These are phyloP conservation scores for Suillus discolor DNA, from an alignment of 768 basidiomycete genomes.

Conservation along the genomic window DNA sequence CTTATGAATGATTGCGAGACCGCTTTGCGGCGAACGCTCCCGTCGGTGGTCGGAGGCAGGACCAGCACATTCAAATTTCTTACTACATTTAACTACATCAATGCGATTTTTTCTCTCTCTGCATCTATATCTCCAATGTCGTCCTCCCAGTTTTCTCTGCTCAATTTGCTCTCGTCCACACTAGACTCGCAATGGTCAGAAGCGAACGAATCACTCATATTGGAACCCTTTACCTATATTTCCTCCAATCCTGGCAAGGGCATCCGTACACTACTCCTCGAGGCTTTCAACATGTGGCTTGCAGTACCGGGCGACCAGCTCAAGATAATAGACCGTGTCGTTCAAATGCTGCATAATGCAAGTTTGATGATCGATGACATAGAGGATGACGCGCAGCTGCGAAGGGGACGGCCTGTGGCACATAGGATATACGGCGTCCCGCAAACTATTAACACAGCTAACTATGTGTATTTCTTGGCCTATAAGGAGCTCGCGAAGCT, in stretches of 20 bases:
- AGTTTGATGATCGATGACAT: conserved; percentile 96
- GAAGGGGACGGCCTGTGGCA: conserved; percentile 83
- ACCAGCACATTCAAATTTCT: background rate
- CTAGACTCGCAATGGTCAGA: conserved; percentile 35
- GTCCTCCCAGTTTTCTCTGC: background rate
- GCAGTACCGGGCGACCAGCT: conserved; percentile 76
- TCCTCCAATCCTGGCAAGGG: conserved; percentile 90
- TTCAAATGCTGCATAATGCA: conserved; percentile 94
- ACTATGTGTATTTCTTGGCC: conserved; percentile 95
- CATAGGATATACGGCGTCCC: conserved; percentile 97
- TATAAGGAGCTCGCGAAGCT: conserved; percentile 67
- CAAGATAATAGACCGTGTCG: conserved; percentile 71
- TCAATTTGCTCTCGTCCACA: background rate
- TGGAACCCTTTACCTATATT: conserved; percentile 90
- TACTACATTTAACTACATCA: background rate
- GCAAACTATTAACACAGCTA: conserved; percentile 96
- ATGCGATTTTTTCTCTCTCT: background rate
- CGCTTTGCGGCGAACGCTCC: background rate
- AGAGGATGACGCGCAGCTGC: conserved; percentile 86
- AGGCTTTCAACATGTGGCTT: conserved; percentile 94
- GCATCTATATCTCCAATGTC: conserved; percentile 1
- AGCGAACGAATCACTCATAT: conserved; percentile 40
- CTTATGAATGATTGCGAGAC: background rate
- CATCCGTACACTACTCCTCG: conserved; percentile 82
- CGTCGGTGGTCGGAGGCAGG: background rate